These are phyloP conservation scores for Exophiala mesophila DNA, from an alignment of 2,329 filamentous ascomycete species.

Conservation along the genomic window DNA sequence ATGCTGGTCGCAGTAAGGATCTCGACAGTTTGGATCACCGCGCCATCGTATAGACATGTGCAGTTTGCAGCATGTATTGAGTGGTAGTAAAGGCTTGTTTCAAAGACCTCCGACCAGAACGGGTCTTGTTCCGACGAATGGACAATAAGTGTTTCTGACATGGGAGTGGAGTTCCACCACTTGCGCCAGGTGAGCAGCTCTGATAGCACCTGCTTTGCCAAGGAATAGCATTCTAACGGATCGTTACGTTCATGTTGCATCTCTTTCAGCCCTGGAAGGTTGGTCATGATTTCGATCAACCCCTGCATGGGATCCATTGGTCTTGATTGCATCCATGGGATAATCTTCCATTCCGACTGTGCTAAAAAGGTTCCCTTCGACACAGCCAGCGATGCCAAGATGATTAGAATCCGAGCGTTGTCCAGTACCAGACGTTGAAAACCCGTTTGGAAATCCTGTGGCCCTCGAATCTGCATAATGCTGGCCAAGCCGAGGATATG, in stretches of 20 bases:
- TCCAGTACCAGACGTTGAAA: neutral
- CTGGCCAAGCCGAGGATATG: conserved; percentile 1
- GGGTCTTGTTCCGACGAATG: too few relatives aligned
- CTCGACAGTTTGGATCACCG: neutral
- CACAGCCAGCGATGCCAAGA: conserved; percentile 1
- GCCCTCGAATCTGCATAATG: conserved; percentile 1
- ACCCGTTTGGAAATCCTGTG: neutral
- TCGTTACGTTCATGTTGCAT: neutral
- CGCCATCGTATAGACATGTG: neutral
- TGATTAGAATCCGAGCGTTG: conserved; percentile 1
- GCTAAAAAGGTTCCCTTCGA: conserved; percentile 32
- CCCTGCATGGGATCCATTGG: neutral
- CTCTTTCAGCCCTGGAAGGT: neutral
- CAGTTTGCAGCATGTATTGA: neutral
- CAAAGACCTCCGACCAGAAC: too few relatives aligned
- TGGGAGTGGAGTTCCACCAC: neutral
- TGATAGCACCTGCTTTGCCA: neutral
- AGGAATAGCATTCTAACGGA: neutral
- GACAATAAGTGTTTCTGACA: too few relatives aligned
- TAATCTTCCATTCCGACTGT: conserved; percentile 35
- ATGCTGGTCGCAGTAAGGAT: neutral
- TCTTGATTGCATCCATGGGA: conserved; percentile 33
- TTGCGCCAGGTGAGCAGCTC: neutral
- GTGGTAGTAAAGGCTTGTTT: neutral
- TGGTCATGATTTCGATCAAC: neutral